Evolutionary conservation across 2,329 filamentous ascomycete genomes (phyloP).

Genomic region (Hypoxylon sp.): DNA sequence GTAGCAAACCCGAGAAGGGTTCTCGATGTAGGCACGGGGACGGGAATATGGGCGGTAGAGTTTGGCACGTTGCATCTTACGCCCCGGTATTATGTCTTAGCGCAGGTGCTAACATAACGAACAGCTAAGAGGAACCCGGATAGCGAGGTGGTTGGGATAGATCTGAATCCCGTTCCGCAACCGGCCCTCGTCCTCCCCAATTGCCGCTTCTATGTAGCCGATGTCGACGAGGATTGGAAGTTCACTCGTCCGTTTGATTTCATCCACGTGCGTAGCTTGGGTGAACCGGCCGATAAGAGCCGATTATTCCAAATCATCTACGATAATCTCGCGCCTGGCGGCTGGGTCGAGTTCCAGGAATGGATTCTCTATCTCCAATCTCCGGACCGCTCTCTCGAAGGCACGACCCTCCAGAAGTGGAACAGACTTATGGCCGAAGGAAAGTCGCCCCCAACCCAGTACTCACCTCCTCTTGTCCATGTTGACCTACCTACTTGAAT

Average conservation of each 20-base stretch:
- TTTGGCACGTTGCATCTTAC: conserved; percentile 40
- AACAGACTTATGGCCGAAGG: conserved; percentile 48
- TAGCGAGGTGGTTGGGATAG: conserved; percentile 48
- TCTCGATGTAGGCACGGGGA: conserved; percentile 49
- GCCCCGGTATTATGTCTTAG: background rate
- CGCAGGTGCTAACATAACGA: conserved; percentile 18
- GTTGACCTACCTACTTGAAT: background rate
- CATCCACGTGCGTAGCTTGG: conserved; percentile 51
- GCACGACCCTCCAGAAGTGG: conserved; percentile 50
- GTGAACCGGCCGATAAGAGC: conserved; percentile 45
- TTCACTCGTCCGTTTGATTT: conserved; percentile 48
- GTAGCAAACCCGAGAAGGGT: conserved; percentile 44
- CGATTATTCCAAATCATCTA: conserved; percentile 48
- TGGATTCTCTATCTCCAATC: conserved; percentile 50
- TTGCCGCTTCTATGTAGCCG: conserved; percentile 48
- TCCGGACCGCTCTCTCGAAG: conserved; percentile 50
- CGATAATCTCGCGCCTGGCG: conserved; percentile 51
- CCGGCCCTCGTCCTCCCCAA: conserved; percentile 46
- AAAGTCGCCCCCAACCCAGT: background rate
- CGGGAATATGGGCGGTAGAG: conserved; percentile 49
- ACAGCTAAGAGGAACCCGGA: conserved; percentile 42
- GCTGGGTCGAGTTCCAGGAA: conserved; percentile 54
- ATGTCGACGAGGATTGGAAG: conserved; percentile 47
- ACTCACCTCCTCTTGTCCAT: background rate
- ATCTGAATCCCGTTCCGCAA: conserved; percentile 48